Evolutionary conservation across 139 green algal genomes (phyloP).

Genomic region (Edaphochlamys debaryana): DNA sequence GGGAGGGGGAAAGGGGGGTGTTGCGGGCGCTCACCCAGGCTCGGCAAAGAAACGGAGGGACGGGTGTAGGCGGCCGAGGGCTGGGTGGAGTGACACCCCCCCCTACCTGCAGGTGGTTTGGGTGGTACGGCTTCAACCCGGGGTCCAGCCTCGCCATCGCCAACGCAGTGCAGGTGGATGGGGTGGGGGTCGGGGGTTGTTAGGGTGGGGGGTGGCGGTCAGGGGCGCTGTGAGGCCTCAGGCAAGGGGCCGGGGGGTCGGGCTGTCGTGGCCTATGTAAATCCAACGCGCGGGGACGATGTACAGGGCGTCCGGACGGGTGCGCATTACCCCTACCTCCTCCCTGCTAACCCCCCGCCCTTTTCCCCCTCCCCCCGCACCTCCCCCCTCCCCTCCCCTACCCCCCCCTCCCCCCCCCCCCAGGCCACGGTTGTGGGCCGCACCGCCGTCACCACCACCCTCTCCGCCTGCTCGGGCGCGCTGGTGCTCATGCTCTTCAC

Average conservation of each 20-base stretch:
- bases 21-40: too few relatives aligned
- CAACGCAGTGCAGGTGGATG: neutral
- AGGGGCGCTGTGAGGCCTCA: too few relatives aligned
- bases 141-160: conserved; percentile 67
- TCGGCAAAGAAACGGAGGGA: too few relatives aligned
- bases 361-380: too few relatives aligned
- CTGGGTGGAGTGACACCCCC: neutral
- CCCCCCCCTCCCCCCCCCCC: neutral
- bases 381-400: neutral
- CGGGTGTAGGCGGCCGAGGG: too few relatives aligned
- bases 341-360: neutral
- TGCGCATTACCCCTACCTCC: too few relatives aligned
- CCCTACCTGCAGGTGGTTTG: neutral
- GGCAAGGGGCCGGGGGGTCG: too few relatives aligned
- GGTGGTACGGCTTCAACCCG: conserved; percentile 60
- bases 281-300: too few relatives aligned
- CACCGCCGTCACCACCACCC: conserved; percentile 74
- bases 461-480: conserved; percentile 57
- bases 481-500: conserved; percentile 17
- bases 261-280: too few relatives aligned
- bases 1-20: neutral
- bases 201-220: too few relatives aligned
- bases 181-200: neutral
- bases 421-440: conserved; percentile 24
- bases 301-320: too few relatives aligned